Evolutionary conservation across 2,329 filamentous ascomycete genomes (phyloP).

Genomic region (Cadophora sp.): DNA sequence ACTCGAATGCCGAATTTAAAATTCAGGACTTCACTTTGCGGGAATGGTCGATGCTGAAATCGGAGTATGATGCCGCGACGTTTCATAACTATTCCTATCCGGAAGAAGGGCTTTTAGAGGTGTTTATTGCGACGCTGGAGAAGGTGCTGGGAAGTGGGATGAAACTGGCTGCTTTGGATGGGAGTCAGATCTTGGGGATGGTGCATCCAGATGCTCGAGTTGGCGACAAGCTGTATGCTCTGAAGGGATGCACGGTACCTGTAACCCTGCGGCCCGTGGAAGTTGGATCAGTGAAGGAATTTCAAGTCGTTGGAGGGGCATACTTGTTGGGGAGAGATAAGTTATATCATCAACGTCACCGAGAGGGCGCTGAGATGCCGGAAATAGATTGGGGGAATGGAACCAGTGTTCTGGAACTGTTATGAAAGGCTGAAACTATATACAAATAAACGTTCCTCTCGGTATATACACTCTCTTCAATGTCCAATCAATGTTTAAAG

Average conservation of each 20-base stretch:
- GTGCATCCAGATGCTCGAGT: slow-evolving; percentile 5
- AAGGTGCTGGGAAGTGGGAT: slow-evolving; percentile 5
- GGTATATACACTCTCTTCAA: not conserved
- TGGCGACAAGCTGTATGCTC: not conserved
- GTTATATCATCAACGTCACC: not conserved
- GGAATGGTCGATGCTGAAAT: slow-evolving; percentile 17
- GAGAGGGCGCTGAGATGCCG: not conserved
- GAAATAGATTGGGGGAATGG: not conserved
- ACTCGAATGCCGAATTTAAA: slow-evolving; percentile 20
- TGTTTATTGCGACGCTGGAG: slow-evolving; percentile 2
- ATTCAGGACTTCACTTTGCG: slow-evolving; percentile 6
- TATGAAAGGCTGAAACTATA: not conserved
- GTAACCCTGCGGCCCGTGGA: not conserved
- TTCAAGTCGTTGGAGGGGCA: not conserved
- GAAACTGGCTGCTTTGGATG: slow-evolving; percentile 5
- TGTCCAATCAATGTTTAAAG: not conserved
- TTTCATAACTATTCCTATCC: not conserved
- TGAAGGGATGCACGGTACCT: slow-evolving; percentile 5
- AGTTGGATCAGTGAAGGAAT: not conserved
- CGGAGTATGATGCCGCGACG: not conserved
- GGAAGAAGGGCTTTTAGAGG: not conserved
- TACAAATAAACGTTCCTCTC: not conserved
- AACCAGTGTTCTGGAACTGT: not conserved
- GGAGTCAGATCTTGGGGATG: slow-evolving; percentile 5
- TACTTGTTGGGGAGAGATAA: slow-evolving; percentile 7